Conservation (phyloP, 148 eudicot genomes). For the Bassia scoparia region DNA sequence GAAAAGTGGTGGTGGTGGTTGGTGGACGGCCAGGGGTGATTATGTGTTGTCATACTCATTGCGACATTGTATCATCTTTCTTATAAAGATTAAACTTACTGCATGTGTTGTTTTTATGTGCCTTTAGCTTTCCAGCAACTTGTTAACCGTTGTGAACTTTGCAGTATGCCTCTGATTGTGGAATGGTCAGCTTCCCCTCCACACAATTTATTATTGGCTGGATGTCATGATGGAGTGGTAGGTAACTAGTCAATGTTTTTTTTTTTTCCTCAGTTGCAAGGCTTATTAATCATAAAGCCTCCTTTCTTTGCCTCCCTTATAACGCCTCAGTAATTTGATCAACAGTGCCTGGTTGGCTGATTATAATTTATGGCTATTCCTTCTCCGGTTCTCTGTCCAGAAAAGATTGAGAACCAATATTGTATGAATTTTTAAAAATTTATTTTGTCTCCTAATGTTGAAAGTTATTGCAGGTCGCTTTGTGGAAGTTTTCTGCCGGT, state of each 20-base stretch:
- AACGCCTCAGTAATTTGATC: neutral
- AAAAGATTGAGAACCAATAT: neutral
- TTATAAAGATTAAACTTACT: neutral
- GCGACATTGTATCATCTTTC: neutral
- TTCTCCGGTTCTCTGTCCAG: neutral
- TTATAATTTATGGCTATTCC: neutral
- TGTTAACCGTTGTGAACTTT: constrained; percentile 11
- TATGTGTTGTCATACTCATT: too few species aligned
- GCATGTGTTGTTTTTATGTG: neutral
- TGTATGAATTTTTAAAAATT: neutral
- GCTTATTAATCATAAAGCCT: neutral
- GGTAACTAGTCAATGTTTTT: constrained; percentile 8
- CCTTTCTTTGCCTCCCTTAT: neutral
- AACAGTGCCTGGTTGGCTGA: constrained; percentile 14
- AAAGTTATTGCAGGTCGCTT: constrained; percentile 65
- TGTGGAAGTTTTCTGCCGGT: constrained; percentile 74
- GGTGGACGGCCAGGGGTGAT: too few species aligned
- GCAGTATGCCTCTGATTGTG: constrained; percentile 83
- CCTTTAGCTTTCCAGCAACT: neutral
- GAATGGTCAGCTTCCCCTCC: constrained; percentile 90
- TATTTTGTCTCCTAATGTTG: neutral
- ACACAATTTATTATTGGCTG: constrained; percentile 78
- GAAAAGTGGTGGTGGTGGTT: too few species aligned
- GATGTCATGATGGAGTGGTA: constrained; percentile 99
- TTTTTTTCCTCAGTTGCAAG: neutral